Base-by-base conservation (phyloP, 352 stramenopile genomes). In the Pythium myriotylum region DNA sequence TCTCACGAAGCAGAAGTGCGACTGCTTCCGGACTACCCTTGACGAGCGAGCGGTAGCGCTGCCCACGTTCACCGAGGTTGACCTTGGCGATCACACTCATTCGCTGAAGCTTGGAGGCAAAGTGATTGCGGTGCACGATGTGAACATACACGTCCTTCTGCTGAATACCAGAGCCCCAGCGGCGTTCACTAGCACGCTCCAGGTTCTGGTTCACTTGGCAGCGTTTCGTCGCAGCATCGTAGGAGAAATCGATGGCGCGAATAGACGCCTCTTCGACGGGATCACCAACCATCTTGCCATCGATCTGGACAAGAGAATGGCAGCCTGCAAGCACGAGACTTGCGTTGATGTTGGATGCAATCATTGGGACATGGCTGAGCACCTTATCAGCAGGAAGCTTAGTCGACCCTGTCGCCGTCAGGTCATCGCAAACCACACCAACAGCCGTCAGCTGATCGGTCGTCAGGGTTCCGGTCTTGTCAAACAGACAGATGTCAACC, bases 401-500 rank as follows among this genome's bases (percentile, higher is more conserved):
- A 12, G 63, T 66, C 16, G 49, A 17, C 42, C 66, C 63, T 14
- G 45, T 67, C 7, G 56, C 59, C 0, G 63, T 88, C 2, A 79
- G 77, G 59, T 94, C 84, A 55, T 94, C 74, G 41, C 87, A 93
- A 0, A 96, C 88, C 3, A 99, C 92, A 49, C 97, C 97, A 52
- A 93, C 82, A 1, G 98, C 80, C 27, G 88, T 94, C 54, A 99
- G 88, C 65, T 98, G 88, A 72, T 99, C 97, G 22, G 88, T 98
- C 0, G 97, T 99, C 33, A 99, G 73, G 7, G 97, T 99, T 24
- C 98, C 98, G 0, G 97, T 99, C 77, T 99, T 99, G 74, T 99
- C 97, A 66, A 99, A 99, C 29, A 97, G 86, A 61, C 96, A 99
- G 64, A 98, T 90, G 68, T 98, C 84, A 2, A 99, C 90, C 51